Conservation (phyloP, 2,329 filamentous ascomycete genomes). For the Penicillium sp. region DNA sequence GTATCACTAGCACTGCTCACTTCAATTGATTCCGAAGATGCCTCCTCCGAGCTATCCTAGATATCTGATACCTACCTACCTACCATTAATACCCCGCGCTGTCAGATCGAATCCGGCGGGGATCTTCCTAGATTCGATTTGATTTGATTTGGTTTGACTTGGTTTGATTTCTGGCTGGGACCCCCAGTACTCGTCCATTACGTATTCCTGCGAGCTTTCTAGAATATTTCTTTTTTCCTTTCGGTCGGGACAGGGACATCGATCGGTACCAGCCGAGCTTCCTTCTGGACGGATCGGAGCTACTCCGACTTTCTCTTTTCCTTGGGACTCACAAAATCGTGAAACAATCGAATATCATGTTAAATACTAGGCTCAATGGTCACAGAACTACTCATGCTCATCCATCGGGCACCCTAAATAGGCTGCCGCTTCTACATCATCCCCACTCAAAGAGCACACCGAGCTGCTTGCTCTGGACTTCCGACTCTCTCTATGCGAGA, state of each 20-base stretch:
- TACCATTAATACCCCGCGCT: slow-evolving; percentile 24
- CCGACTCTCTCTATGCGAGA: slow-evolving; percentile 57
- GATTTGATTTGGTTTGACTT: too few relatives aligned
- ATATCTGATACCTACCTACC: too few relatives aligned
- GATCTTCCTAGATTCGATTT: too few relatives aligned
- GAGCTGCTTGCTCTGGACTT: too few relatives aligned
- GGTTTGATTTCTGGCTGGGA: too few relatives aligned
- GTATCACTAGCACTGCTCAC: too few relatives aligned
- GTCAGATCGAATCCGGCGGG: slow-evolving; percentile 31
- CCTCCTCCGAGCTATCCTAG: too few relatives aligned
- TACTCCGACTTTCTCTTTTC: slow-evolving; percentile 15
- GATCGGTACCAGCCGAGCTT: background rate
- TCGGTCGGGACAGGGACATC: background rate
- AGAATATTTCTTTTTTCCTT: background rate
- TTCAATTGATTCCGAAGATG: too few relatives aligned
- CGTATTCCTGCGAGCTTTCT: background rate
- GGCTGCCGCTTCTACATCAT: too few relatives aligned
- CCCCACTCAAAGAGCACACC: too few relatives aligned
- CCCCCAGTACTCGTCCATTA: too few relatives aligned
- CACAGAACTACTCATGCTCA: slow-evolving; percentile 5
- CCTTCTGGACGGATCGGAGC: slow-evolving; percentile 6
- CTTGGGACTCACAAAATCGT: background rate
- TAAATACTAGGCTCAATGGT: background rate
- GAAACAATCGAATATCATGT: background rate
- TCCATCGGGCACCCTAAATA: background rate